Evolutionary conservation across 2,329 filamentous ascomycete genomes (phyloP), one percentile per base, ranked within the genome.

Genomic region (Ascomycota sp.): DNA sequence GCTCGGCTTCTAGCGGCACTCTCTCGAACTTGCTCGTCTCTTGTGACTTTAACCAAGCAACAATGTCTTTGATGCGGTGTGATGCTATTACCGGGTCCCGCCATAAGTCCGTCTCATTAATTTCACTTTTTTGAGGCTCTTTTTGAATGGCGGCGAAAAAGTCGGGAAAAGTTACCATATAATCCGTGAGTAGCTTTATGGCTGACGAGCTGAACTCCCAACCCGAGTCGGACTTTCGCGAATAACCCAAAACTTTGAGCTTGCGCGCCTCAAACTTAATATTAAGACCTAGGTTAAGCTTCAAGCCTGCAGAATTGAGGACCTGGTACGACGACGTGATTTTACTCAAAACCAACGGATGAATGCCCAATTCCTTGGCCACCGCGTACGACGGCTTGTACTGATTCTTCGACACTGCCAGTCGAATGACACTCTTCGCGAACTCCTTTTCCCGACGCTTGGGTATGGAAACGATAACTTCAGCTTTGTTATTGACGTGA

Each of bases 191-290:
- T 31, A 98, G 56, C 27, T 75, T 65, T 33, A 94, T 64, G 1
- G 89, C 85, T 40, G 80, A 75, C 29, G 70, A 65, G 44, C 85
- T 94, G 50, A 93, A 98, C 51, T 98, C 89, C 91, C 91, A 98
- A 5, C 91, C 89, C 20, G 71, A 77, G 9, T 71, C 62, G 4
- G 74, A 75, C 46, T 89, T 89, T 42, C 83, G 77, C 17, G 86
- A 93, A 52, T 94, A 98, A 1, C 89, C 89, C 21, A 98, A 57
- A 6, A 98, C 89, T 56, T 98, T 98, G 41, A 85, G 66, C 53
- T 94, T 93, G 55, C 81, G 86, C 3, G 72, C 81, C 48, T 98
- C 89, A 35, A 98, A 98, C 51, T 98, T 98, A 40, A 98, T 64
- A 45, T 98, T 98, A 36, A 98, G 62, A 0, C 89, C 89, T 17